Base-by-base conservation (phyloP, 331 rosid genomes). In the Saraca asoca region DNA sequence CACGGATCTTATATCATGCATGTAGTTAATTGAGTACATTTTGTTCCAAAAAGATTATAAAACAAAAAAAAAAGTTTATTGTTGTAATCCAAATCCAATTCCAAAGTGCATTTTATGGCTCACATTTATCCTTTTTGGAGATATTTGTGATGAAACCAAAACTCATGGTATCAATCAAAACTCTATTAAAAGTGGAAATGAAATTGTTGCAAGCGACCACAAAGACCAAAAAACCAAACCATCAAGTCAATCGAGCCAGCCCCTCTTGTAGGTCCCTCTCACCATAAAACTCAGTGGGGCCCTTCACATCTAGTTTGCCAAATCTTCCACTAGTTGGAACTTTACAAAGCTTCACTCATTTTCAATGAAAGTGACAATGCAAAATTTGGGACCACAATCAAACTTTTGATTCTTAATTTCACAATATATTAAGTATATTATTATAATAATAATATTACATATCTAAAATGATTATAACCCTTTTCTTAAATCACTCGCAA, bases 291-390 rank as follows among this genome's bases (percentile, higher is more conserved):
- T 4, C 5, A 14, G 75, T 54, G 81, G 85, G 79, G 4, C 70
- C 85, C 81, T 12, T 59, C 66, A 68, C 81, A 77, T 76, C 78
- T 56, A 68, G 75, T 87, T 81, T 11, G 72, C 80, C 71, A 79
- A 72, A 81, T 87, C 81, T 77, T 79, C 77, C 83, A 48, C 82
- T 34, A 11, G 67, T 62, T 72, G 78, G 74, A 53, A 62, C 81
- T 78, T 67, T 0, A 11, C 70, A 79, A 81, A 75, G 78, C 79
- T 62, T 81, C 85, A 79, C 82, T 67, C 50, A 81, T 79, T 84
- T 87, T 75, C 81, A 74, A 48, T 70, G 89, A 87, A 72, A 84
- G 67, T 39, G 84, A 84, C 89, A 3, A 52, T 8, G 60, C 8
- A 61, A 37, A 69, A 51, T 12, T 10, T 5, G 59, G 85, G 92